These are phyloP conservation scores for Aspergillus sp. DNA, from an alignment of 2,329 filamentous ascomycete species.

Conservation along the genomic window DNA sequence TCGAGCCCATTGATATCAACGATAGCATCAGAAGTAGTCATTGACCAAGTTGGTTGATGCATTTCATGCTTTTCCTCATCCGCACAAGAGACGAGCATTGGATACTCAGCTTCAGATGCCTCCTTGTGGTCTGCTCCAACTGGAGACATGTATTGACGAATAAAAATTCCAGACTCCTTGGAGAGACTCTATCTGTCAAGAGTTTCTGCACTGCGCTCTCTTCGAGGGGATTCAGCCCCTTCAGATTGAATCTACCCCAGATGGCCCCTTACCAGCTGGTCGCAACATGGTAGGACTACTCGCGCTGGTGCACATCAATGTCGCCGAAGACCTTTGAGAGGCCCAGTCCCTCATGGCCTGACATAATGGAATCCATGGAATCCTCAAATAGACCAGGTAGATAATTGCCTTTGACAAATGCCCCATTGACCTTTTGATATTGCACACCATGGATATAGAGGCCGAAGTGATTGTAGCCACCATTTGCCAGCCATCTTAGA, in stretches of 20 bases:
- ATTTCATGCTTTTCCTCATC: neutral
- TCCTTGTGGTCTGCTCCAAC: neutral
- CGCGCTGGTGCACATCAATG: conserved; percentile 38
- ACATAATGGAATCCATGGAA: conserved; percentile 51
- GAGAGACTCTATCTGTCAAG: neutral
- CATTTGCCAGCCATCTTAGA: conserved; percentile 48
- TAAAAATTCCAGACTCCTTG: neutral
- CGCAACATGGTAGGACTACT: conserved; percentile 29
- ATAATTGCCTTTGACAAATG: conserved; percentile 43
- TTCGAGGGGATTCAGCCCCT: neutral
- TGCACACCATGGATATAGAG: conserved; percentile 55
- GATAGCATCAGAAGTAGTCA: neutral
- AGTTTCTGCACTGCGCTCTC: neutral
- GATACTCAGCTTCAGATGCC: neutral
- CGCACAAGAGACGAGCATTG: neutral
- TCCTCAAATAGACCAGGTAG: conserved; percentile 52
- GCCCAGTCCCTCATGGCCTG: conserved; percentile 52
- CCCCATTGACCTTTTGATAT: conserved; percentile 45
- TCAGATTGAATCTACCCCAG: conserved; percentile 28
- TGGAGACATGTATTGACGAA: neutral
- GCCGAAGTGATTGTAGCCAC: conserved; percentile 50
- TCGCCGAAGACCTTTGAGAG: conserved; percentile 51
- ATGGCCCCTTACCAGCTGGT: conserved; percentile 36
- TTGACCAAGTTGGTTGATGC: neutral
- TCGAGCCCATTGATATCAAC: neutral